Evolutionary conservation across 768 basidiomycete species (phyloP), one percentile per base, ranked within the genome.

Genomic region (Termitomyces sp.): DNA sequence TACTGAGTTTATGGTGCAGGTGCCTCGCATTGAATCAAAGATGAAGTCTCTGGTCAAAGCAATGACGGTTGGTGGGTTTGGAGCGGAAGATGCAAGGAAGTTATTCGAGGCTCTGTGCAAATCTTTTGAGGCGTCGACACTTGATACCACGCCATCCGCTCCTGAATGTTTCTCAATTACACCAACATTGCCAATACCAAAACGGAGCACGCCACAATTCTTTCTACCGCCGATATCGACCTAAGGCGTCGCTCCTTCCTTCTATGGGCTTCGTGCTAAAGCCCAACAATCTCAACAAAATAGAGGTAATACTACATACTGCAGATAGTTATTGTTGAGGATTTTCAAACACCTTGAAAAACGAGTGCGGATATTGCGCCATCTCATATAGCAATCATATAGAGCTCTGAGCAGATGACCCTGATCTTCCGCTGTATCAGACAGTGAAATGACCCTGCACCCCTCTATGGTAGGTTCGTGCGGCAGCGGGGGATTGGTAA

Each of bases 91-190:
- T 50, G 68, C 80, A 2, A 73, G 78, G 12, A 78, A 77, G 51
- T 68, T 82, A 46, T 82, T 82, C 55, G 81, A 83, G 59, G 78
- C 79, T 12, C 66, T 81, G 6, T 78, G 76, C 59, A 74, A 74
- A 55, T 71, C 78, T 6, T 66, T 83, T 14, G 76, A 80, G 34
- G 70, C 74, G 3, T 64, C 72, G 7, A 68, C 76, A 4, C 79
- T 81, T 60, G 79, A 81, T 10, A 44, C 61, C 2, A 57, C 58
- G 8, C 59, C 63, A 20, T 18, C 24, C 22, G 6, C 36, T 13
- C 52, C 39, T 18, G 37, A 49, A 22, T 50, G 27, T 6, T 37
- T 12, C 5, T n/a, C 42, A 8, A 57, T 30, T 37, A 44, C 34
- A 7, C 14, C 36, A 22, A 40, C 36, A 6, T 45, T 58, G 22